Conservation (phyloP, 2,329 filamentous ascomycete species). For the Talaromyces sp. region DNA sequence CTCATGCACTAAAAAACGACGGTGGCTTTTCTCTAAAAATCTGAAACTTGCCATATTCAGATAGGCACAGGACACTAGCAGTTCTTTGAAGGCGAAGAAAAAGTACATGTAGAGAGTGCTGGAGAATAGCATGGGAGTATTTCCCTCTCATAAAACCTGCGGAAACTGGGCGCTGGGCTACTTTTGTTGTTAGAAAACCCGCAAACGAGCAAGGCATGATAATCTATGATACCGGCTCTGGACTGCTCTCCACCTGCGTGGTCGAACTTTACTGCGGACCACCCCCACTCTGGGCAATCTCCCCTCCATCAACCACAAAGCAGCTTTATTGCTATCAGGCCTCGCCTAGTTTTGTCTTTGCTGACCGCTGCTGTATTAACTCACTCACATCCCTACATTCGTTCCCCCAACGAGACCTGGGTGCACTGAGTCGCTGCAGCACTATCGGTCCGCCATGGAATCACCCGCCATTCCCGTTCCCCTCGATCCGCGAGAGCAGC, state of each 20-base stretch:
- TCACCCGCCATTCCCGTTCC: conserved; percentile 56
- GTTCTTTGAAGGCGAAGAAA: background rate
- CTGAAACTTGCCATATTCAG: no score
- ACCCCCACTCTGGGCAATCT: conserved; percentile 7
- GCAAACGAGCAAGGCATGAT: background rate
- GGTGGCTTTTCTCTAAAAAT: no score
- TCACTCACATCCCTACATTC: background rate
- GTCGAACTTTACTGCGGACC: background rate
- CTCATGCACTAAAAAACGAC: no score
- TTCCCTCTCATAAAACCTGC: background rate
- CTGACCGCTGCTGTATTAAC: background rate
- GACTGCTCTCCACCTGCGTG: conserved; percentile 2
- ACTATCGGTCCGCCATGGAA: conserved; percentile 47
- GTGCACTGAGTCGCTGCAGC: background rate
- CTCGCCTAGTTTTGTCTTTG: background rate
- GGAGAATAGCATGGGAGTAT: background rate
- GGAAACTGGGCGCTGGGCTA: background rate
- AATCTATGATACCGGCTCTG: background rate
- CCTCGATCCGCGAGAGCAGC: conserved; percentile 59
- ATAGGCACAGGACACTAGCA: background rate
- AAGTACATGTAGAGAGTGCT: background rate
- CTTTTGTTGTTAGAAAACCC: background rate
- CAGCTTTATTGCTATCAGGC: background rate
- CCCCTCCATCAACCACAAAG: conserved; percentile 1
- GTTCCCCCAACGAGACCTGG: background rate